Evolutionary conservation across 371 early-diverging fungal species (phyloP).

Genomic region (Nosema bombycis): DNA sequence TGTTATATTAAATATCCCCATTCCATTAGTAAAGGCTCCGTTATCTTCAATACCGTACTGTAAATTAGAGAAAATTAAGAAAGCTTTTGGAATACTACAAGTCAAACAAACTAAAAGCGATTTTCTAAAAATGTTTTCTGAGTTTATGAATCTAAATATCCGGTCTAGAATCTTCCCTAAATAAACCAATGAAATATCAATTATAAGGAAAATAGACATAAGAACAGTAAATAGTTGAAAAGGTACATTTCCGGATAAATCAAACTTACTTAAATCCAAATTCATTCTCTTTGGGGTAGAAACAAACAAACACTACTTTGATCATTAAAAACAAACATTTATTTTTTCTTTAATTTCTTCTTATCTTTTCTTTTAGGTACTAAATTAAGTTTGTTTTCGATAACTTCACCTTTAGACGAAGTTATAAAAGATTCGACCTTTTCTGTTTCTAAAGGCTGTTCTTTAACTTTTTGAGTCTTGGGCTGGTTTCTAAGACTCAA

Average conservation of each 20-base stretch:
- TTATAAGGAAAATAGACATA: neutral
- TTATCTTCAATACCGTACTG: neutral
- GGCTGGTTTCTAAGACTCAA: neutral
- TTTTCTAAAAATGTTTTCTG: neutral
- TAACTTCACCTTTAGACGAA: conserved; percentile 31
- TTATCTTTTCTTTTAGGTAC: conserved; percentile 48
- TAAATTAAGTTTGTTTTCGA: conserved; percentile 46
- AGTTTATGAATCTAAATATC: neutral
- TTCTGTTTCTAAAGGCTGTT: neutral
- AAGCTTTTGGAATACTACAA: neutral
- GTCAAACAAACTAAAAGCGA: neutral
- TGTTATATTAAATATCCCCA: neutral
- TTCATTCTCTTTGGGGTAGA: neutral
- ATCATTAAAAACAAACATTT: neutral
- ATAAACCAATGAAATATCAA: neutral
- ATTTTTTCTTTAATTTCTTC: conserved; percentile 34
- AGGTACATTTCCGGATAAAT: neutral
- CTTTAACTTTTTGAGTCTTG: neutral
- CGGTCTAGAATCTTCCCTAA: neutral
- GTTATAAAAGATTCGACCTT: conserved; percentile 3
- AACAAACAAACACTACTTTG: neutral
- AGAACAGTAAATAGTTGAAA: neutral
- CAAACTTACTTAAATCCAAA: neutral
- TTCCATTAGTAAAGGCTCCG: neutral
- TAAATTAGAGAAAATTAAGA: neutral